Evolutionary conservation across 345 rosid species (phyloP), one percentile per base, ranked within the genome.

Genomic region (Bretschneidera sinensis): DNA sequence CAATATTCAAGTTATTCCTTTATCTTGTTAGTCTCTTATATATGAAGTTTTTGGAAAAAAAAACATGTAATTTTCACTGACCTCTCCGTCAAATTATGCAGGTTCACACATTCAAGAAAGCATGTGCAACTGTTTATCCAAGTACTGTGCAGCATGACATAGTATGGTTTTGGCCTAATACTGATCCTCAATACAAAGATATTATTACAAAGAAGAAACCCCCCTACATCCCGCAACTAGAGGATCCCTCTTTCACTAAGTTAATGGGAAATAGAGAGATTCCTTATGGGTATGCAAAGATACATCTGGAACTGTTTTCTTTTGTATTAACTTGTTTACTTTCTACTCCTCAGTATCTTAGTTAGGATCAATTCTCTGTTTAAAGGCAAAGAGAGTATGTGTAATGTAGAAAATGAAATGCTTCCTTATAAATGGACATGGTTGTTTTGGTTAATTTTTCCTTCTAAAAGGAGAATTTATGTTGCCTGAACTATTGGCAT

Each of bases 121-220:
- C 98, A 21, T 85, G 96, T 64, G 92, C 69, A 25, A 81, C 82
- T 39, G 91, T 64, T 61, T 92, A 92, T 68, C 95, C 96, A 20
- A 85, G 78, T 66, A 66, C 76, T 1, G 80, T 88, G 59, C 91
- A 92, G 45, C 87, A 86, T 64, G 95, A 81, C 48, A 83, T 92
- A 17, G 76, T 92, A 54, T 92, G 96, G 98, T 82, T 92, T 79
- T 92, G 98, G 96, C 98, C 98, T 14, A 89, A 82, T 55, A 51
- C 69, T 57, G 95, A 87, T 78, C 87, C 96, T 48, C 74, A 69
- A 54, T 83, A 70, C 83, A 86, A 76, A 71, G 83, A 92, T 50
- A 79, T 88, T 48, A 54, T 86, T 35, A 61, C 45, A 34, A 82
- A 75, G 55, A 78, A 83, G 54, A 79, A 83, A 65, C 98, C 98